These are phyloP conservation scores for Papilionanthe hybrid DNA, from an alignment of 116 monocot species.

Conservation along the genomic window DNA sequence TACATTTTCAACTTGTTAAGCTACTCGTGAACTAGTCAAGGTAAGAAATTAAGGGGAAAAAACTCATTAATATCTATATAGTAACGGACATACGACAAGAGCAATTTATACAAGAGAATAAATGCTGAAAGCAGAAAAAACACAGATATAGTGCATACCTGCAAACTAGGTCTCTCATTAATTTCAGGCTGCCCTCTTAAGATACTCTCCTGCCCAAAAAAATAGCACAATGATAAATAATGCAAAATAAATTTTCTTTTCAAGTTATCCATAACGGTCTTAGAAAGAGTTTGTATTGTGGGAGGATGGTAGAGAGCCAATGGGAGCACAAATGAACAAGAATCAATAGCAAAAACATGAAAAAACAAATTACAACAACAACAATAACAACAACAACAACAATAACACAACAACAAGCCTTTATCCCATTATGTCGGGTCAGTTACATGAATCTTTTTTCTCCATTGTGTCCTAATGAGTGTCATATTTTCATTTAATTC, in stretches of 20 bases:
- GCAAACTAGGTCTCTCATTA: constrained; percentile 64
- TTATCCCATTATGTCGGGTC: too few relatives aligned
- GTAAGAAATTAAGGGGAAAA: neutral
- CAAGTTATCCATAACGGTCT: neutral
- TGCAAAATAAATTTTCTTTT: neutral
- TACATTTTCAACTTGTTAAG: neutral
- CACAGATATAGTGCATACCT: constrained; percentile 30
- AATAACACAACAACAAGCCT: too few relatives aligned
- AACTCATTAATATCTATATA: neutral
- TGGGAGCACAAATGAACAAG: neutral
- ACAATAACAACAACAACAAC: neutral
- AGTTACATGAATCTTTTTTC: too few relatives aligned
- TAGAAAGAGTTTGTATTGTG: neutral
- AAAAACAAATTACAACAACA: neutral
- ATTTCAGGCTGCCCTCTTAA: constrained; percentile 40
- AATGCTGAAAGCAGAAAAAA: neutral
- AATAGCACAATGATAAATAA: neutral
- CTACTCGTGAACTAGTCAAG: neutral
- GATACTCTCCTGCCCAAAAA: constrained; percentile 39
- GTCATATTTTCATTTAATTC: too few relatives aligned
- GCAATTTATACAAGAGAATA: neutral
- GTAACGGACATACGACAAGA: constrained; percentile 2
- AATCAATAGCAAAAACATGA: neutral
- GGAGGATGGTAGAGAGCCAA: neutral
- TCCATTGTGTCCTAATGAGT: too few relatives aligned